Evolutionary conservation across 768 basidiomycete genomes (phyloP).

Genomic region (Boletus patriciae): DNA sequence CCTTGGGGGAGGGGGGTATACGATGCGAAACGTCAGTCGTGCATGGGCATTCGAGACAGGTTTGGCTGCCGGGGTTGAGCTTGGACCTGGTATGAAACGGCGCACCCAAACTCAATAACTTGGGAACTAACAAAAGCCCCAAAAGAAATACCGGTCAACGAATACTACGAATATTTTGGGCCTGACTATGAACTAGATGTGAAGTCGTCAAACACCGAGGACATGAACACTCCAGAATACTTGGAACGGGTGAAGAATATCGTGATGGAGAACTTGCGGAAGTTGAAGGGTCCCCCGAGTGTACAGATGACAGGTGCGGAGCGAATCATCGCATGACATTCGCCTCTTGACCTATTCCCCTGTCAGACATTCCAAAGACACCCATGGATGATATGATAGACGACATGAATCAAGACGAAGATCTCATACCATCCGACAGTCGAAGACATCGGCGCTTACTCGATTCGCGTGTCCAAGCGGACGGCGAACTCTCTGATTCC

Average conservation of each 20-base stretch:
- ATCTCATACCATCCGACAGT: conserved; percentile 72
- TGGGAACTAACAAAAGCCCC: conserved; percentile 3
- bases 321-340: neutral
- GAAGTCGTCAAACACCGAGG: conserved; percentile 90
- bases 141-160: conserved; percentile 95
- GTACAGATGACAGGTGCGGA: conserved; percentile 83
- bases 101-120: neutral
- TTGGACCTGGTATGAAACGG: conserved; percentile 63
- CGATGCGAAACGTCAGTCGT: conserved; percentile 95
- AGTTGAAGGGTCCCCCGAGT: conserved; percentile 85
- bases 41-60: conserved; percentile 99
- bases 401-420: conserved; percentile 79
- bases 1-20: conserved; percentile 97
- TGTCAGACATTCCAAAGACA: conserved; percentile 75
- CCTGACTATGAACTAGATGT: conserved; percentile 97
- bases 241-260: conserved; percentile 90
- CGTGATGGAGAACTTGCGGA: conserved; percentile 87
- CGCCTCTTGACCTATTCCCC: neutral
- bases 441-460: conserved; percentile 74
- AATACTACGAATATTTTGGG: conserved; percentile 99
- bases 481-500: conserved; percentile 92
- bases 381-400: conserved; percentile 86
- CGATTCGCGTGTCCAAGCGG: conserved; percentile 78
- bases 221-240: conserved; percentile 91
- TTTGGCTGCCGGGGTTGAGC: conserved; percentile 93